Conservation (phyloP, 2,329 filamentous ascomycete species). For the Fusarium floridanum region DNA sequence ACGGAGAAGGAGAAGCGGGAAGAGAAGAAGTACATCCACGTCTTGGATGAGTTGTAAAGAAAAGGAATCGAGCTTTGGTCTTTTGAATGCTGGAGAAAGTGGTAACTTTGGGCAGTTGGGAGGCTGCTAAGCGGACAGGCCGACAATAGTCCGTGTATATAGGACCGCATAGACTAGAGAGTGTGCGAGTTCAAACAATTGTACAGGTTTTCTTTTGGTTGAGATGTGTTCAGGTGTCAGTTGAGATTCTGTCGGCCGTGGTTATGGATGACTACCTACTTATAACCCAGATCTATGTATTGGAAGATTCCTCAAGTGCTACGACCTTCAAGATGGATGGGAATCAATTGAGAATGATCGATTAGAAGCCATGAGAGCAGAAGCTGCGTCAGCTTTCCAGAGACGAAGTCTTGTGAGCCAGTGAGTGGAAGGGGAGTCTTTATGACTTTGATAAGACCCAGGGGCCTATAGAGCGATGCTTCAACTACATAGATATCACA, state of each 20-base stretch:
- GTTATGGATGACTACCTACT: no score
- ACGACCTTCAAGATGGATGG: background rate
- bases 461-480: no score
- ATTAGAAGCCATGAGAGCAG: background rate
- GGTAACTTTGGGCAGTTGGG: conserved; percentile 1
- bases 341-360: background rate
- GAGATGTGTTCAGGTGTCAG: background rate
- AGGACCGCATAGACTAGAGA: conserved; percentile 50
- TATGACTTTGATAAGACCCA: no score
- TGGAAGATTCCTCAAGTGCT: background rate
- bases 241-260: background rate
- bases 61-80: conserved; percentile 30
- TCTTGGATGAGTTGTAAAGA: conserved; percentile 84
- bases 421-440: no score
- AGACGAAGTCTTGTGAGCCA: background rate
- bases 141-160: conserved; percentile 48
- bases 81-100: conserved; percentile 32
- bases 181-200: conserved; percentile 48
- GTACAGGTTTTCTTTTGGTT: conserved; percentile 47
- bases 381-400: background rate
- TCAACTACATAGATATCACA: no score
- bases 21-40: conserved; percentile 97
- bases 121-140: conserved; percentile 35
- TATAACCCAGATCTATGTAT: background rate
- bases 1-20: conserved; percentile 95